These are phyloP conservation scores for Neurospora sp. DNA, from an alignment of 495 filamentous ascomycete genomes.

Conservation along the genomic window DNA sequence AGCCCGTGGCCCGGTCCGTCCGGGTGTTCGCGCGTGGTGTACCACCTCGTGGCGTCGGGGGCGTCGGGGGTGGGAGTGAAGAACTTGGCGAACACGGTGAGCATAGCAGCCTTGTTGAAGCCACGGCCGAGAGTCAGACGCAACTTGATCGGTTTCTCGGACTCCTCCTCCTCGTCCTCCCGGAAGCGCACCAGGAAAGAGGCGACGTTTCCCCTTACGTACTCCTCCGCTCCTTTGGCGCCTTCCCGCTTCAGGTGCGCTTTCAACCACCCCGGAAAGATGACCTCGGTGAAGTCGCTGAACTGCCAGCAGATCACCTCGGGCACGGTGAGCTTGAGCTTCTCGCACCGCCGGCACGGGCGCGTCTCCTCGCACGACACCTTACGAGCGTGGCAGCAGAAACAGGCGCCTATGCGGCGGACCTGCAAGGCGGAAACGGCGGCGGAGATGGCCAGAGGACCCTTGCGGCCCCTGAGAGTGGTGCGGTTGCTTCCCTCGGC, in stretches of 20 bases:
- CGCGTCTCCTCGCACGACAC: slow-evolving; percentile 36
- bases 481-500: slow-evolving; percentile 13
- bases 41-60: slow-evolving; percentile 25
- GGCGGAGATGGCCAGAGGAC: slow-evolving; percentile 35
- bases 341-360: slow-evolving; percentile 38
- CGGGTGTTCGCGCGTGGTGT: slow-evolving; percentile 30
- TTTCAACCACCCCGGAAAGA: slow-evolving; percentile 32
- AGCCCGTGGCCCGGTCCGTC: slow-evolving; percentile 12
- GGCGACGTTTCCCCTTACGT: slow-evolving; percentile 23
- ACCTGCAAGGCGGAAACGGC: slow-evolving; percentile 38
- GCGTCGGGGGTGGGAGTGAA: slow-evolving; percentile 31
- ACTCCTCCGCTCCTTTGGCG: neutral
- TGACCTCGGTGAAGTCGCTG: slow-evolving; percentile 31
- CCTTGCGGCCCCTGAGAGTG: slow-evolving; percentile 37
- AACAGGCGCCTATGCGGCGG: slow-evolving; percentile 37
- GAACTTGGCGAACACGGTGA: slow-evolving; percentile 23
- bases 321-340: slow-evolving; percentile 31
- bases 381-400: slow-evolving; percentile 40
- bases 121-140: neutral
- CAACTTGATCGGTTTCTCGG: neutral
- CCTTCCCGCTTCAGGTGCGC: neutral
- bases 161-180: neutral
- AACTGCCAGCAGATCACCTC: slow-evolving; percentile 39
- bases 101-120: neutral
- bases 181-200: slow-evolving; percentile 8